Conservation (phyloP, 2,329 filamentous ascomycete species). For the Rutstroemia sp. region DNA sequence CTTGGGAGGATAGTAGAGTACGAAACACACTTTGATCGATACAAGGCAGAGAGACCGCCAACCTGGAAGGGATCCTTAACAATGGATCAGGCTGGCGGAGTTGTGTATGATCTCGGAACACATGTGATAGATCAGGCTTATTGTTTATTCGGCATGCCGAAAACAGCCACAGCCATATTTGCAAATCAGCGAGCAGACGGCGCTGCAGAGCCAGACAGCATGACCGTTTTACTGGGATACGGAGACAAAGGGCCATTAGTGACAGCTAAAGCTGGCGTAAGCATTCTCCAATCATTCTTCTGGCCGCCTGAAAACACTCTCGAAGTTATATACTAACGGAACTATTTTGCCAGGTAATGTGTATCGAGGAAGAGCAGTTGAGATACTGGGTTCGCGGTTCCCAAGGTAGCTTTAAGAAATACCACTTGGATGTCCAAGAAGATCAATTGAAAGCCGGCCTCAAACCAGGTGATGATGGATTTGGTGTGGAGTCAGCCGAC, state of each 20-base stretch:
- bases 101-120: slow-evolving; percentile 66
- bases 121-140: slow-evolving; percentile 73
- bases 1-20: slow-evolving; percentile 71
- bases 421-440: slow-evolving; percentile 66
- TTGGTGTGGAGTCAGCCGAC: slow-evolving; percentile 55
- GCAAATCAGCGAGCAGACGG: slow-evolving; percentile 55
- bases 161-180: slow-evolving; percentile 59
- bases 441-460: slow-evolving; percentile 60
- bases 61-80: slow-evolving; percentile 60
- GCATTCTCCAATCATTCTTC: neutral
- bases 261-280: slow-evolving; percentile 56
- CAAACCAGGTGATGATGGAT: slow-evolving; percentile 52
- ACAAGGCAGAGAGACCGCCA: slow-evolving; percentile 50
- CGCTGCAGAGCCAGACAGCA: slow-evolving; percentile 44
- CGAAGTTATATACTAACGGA: neutral
- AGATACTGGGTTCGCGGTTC: slow-evolving; percentile 72
- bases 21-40: slow-evolving; percentile 74
- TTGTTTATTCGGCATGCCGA: slow-evolving; percentile 61
- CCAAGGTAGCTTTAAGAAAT: slow-evolving; percentile 69
- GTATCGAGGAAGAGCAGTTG: slow-evolving; percentile 60
- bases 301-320: neutral
- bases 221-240: slow-evolving; percentile 63
- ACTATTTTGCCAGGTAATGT: slow-evolving; percentile 41
- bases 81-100: slow-evolving; percentile 56
- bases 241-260: slow-evolving; percentile 49